Percentiles rank a stretch among this genome's conserved stretches.
Evolutionary conservation across 2,329 filamentous ascomycete genomes (phyloP).

Genomic region (Trichothecium roseum): DNA sequence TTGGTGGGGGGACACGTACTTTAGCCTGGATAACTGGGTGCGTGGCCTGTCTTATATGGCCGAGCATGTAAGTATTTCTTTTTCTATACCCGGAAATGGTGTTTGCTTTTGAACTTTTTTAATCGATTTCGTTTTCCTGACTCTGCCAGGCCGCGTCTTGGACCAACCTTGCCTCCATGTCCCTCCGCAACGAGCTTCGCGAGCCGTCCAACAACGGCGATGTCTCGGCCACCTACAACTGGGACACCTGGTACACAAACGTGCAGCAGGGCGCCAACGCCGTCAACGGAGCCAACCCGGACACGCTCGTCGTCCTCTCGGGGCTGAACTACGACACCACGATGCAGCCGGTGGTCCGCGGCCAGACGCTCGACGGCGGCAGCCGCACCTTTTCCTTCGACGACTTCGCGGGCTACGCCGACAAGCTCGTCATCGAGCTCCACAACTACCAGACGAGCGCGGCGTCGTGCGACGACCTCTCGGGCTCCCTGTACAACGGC

Average conservation of each 20-base stretch:
- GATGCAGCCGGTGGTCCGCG: slow-evolving; percentile 38
- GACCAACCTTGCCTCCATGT: slow-evolving; percentile 36
- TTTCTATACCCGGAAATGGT: background rate
- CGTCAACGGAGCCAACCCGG: slow-evolving; percentile 39
- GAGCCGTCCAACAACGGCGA: slow-evolving; percentile 25
- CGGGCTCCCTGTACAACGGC: slow-evolving; percentile 33
- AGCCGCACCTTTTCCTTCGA: slow-evolving; percentile 28
- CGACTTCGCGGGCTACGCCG: slow-evolving; percentile 36
- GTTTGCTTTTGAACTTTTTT: slow-evolving; percentile 5
- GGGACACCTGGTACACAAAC: slow-evolving; percentile 44
- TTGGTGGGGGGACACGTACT: slow-evolving; percentile 53
- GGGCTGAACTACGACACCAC: slow-evolving; percentile 48
- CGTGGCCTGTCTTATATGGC: slow-evolving; percentile 52
- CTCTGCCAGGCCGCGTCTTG: slow-evolving; percentile 29
- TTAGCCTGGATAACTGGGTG: slow-evolving; percentile 47
- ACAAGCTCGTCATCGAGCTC: slow-evolving; percentile 50
- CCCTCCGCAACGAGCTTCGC: slow-evolving; percentile 44
- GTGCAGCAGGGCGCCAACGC: slow-evolving; percentile 35
- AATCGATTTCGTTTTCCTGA: background rate
- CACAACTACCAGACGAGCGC: slow-evolving; percentile 49
- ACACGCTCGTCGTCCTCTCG: slow-evolving; percentile 47
- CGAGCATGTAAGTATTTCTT: slow-evolving; percentile 31
- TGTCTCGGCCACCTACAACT: slow-evolving; percentile 35
- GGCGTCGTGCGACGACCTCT: slow-evolving; percentile 34
- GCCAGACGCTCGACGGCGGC: slow-evolving; percentile 35